Evolutionary conservation across 768 basidiomycete species (phyloP), one percentile per base, ranked within the genome.

Genomic region (Lepiota subincarnata): DNA sequence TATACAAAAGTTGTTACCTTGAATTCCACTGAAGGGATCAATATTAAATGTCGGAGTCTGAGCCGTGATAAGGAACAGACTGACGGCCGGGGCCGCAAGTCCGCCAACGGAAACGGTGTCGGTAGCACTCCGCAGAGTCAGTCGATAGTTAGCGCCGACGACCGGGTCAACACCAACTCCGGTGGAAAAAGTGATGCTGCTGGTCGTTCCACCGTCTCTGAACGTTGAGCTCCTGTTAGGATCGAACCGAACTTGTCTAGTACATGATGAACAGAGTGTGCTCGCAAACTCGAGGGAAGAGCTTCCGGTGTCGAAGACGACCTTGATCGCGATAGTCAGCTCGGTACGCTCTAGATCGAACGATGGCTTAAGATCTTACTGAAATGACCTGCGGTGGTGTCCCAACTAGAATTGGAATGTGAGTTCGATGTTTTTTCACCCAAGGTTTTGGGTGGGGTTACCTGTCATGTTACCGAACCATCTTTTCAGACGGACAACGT

Each of bases 231-330:
- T 80, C 60, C 72, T 70, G 1, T 70, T 67, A 0, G 74, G 62
- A 60, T 81, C 70, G 58, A 81, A 82, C 55, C 76, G 67, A 57
- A 69, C 60, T 59, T 79, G 77, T 47, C 72, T 68, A 12, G 62
- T 53, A 59, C 81, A 83, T 1, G 71, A 55, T 18, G 64, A 71
- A 54, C 79, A 83, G 4, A 75, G 63, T 6, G 78, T 80, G 57
- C 78, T 77, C 2, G 75, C 75, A 55, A 80, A 76, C 65, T 78
- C 77, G 11, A 79, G 69, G 10, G 70, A 69, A 6, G 64, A 62
- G 55, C 77, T 79, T 43, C 80, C 81, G 10, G 81, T 83, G 59
- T 83, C 82, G 65, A 83, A 83, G 11, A 83, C 78, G 44, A 82
- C 80, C 70, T n/a, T 73, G 53, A 39, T 64, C 35, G 50, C 18